Conservation (phyloP, 108 stramenopile genomes). For the Cyclostephanos tholiformis region DNA sequence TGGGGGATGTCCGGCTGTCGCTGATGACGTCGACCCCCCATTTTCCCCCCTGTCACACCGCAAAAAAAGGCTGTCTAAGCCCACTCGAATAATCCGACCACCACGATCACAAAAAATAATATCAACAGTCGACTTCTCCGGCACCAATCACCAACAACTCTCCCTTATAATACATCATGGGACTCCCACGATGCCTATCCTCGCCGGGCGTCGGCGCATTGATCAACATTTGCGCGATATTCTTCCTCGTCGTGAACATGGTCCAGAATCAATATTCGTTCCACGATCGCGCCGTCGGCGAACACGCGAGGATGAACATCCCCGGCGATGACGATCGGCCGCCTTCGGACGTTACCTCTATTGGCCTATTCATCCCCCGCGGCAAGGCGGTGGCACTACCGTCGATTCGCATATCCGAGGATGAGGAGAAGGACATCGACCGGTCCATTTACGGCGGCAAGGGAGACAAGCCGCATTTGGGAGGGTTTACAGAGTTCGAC, state of each 20-base stretch:
- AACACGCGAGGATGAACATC: background rate
- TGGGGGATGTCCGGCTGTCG: too few relatives aligned
- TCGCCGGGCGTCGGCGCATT: constrained; percentile 13
- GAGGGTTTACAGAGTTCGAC: constrained; percentile 77
- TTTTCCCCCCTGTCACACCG: too few relatives aligned
- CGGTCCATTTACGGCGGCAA: constrained; percentile 64
- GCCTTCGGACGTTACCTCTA: background rate
- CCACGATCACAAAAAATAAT: too few relatives aligned
- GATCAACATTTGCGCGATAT: constrained; percentile 24
- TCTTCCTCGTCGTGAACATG: constrained; percentile 26
- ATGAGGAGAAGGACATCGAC: constrained; percentile 27
- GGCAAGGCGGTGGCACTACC: constrained; percentile 46
- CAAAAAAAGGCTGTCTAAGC: too few relatives aligned
- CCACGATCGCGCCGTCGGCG: constrained; percentile 21
- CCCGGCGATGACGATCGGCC: background rate
- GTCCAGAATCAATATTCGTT: constrained; percentile 23
- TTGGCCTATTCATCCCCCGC: constrained; percentile 25
- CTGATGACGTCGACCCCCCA: too few relatives aligned
- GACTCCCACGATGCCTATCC: constrained; percentile 17
- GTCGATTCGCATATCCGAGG: constrained; percentile 34
- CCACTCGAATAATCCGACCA: too few relatives aligned
- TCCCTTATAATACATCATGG: constrained; percentile 24
- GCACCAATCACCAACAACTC: too few relatives aligned
- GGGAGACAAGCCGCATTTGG: constrained; percentile 78
- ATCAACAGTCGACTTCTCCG: too few relatives aligned